A percentile compares a stretch with the other conserved stretches of the same genome.
Conservation (phyloP, 2,329 filamentous ascomycete species). For the Myriosclerotinia duriaeana region DNA sequence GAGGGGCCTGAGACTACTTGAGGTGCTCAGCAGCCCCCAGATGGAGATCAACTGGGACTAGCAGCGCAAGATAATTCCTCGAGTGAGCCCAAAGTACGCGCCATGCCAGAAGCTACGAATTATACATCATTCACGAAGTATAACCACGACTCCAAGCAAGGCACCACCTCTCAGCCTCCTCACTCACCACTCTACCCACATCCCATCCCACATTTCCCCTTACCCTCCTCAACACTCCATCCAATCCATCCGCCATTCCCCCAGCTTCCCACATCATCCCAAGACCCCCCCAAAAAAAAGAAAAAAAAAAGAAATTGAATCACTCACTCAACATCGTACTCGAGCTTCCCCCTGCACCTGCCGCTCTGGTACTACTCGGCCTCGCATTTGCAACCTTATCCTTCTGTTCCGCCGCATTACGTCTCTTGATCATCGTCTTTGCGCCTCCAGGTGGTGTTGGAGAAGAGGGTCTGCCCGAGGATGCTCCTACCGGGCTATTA, state of each 20-base stretch:
- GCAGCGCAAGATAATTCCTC: not conserved
- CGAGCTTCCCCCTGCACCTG: conserved; percentile 91
- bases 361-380: conserved; percentile 87
- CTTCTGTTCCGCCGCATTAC: conserved; percentile 94
- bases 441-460: conserved; percentile 90
- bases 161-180: not conserved
- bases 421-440: conserved; percentile 90
- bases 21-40: not conserved
- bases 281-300: not conserved
- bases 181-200: not conserved
- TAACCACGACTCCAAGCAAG: not conserved
- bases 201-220: not conserved
- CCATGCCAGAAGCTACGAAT: not conserved
- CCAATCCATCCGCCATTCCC: not conserved
- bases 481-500: conserved; percentile 48
- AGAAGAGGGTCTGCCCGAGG: conserved; percentile 71
- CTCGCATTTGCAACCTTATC: conserved; percentile 94
- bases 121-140: not conserved
- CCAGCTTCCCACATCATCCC: not conserved
- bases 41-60: not conserved
- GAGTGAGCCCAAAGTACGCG: not conserved
- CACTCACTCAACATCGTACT: conserved; percentile 95
- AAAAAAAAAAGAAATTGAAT: conserved; percentile 19
- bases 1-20: not conserved
- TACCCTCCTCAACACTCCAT: not conserved